Evolutionary conservation across 2,329 filamentous ascomycete genomes (phyloP).

Genomic region (Ascochyta pisi): DNA sequence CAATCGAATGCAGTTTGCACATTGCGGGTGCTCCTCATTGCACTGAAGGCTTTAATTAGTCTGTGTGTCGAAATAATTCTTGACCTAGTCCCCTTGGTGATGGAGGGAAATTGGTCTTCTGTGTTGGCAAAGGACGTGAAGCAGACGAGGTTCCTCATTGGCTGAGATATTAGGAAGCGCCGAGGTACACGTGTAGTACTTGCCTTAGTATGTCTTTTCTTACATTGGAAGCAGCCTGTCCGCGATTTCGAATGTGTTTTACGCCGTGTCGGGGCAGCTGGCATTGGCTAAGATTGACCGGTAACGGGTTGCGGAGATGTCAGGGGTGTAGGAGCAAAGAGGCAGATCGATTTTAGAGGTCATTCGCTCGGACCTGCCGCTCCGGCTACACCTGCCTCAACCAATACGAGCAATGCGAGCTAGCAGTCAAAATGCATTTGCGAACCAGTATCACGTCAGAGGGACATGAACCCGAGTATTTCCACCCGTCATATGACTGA

Average conservation of each 20-base stretch:
- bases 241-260: conserved; percentile 45
- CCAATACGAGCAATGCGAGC: not conserved
- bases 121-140: not conserved
- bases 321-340: not conserved
- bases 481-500: not conserved
- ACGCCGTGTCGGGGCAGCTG: conserved; percentile 25
- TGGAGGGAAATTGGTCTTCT: not conserved
- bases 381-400: not conserved
- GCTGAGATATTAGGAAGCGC: not conserved
- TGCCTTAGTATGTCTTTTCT: conserved; percentile 44
- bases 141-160: not conserved
- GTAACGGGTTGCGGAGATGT: not conserved
- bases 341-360: not conserved
- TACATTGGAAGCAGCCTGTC: conserved; percentile 43
- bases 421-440: not conserved
- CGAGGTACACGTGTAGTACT: not conserved
- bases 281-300: conserved; percentile 6
- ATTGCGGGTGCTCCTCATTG: conserved; percentile 40
- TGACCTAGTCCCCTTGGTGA: not conserved
- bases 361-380: not conserved
- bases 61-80: not conserved
- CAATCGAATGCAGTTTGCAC: conserved; percentile 39
- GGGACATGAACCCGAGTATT: too few relatives aligned
- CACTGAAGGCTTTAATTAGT: conserved; percentile 26
- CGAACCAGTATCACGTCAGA: not conserved